Percentiles rank a stretch among this genome's conserved stretches.
Conservation (phyloP, 495 filamentous ascomycete species). For the Podospora sp. region DNA sequence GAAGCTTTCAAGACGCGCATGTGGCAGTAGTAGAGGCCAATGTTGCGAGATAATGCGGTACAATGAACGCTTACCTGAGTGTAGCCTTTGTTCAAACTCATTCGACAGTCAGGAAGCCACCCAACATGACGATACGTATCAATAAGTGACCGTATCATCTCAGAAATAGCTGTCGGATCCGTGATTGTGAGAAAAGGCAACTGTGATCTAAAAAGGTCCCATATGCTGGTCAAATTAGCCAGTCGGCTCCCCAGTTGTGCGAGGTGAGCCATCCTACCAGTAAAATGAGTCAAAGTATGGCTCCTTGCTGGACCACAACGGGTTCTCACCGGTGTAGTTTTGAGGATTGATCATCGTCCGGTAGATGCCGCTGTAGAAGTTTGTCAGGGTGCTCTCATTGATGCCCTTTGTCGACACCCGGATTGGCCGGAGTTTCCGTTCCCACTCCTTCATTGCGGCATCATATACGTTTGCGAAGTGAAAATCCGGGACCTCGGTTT, state of each 20-base stretch:
- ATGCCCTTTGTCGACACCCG: constrained; percentile 58
- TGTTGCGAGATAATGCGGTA: not conserved
- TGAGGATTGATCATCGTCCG: constrained; percentile 73
- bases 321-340: constrained; percentile 80
- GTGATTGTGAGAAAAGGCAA: constrained; percentile 70
- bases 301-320: constrained; percentile 68
- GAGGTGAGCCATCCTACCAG: constrained; percentile 48
- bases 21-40: no score
- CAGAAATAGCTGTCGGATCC: constrained; percentile 64
- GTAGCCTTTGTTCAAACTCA: constrained; percentile 66
- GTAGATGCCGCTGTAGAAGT: constrained; percentile 74
- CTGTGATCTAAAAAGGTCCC: constrained; percentile 74
- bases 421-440: constrained; percentile 63
- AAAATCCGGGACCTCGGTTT: constrained; percentile 67
- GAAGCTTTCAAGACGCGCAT: no score
- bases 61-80: constrained; percentile 52
- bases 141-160: constrained; percentile 69
- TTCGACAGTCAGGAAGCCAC: constrained; percentile 68
- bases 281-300: constrained; percentile 85
- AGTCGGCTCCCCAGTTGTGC: constrained; percentile 25
- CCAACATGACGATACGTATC: constrained; percentile 74
- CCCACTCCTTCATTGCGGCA: constrained; percentile 62
- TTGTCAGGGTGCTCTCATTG: constrained; percentile 55
- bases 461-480: constrained; percentile 60
- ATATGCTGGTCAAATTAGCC: constrained; percentile 42